Evolutionary conservation across 2,329 filamentous ascomycete genomes (phyloP), one percentile per base, ranked within the genome.

Genomic region (Fusarium chlamydosporum): DNA sequence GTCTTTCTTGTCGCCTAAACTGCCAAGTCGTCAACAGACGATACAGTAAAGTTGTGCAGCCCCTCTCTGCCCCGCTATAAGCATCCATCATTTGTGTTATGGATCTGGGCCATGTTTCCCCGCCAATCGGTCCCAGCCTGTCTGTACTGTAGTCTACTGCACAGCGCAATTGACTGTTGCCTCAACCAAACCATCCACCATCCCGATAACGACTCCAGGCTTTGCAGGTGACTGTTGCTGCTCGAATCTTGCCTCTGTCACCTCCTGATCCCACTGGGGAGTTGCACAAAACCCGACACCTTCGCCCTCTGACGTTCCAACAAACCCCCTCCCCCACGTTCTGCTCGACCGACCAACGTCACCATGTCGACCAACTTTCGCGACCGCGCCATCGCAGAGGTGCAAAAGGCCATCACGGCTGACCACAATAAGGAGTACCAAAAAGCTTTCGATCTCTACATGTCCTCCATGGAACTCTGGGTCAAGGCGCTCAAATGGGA

Each of bases 401-500:
- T 99, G 76, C 97, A 97, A 82, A 96, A 97, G 82, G 96, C 96
- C 73, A 98, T 99, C 83, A 94, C 97, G 79, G 90, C 92, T 75
- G 96, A 99, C 84, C 97, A 95, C 72, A 92, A 92, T 45, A 94
- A 93, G 78, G 93, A 98, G 79, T 99, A 99, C 82, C 94, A 97
- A 76, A 95, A 96, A 81, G 96, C 96, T 58, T 98, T 98, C 80
- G 92, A 97, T 78, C 87, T 92, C 68, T 99, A 99, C 88, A 97
- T 97, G 84, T 91, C 93, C 73, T 91, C 95, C 52, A 92, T 99
- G 74, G 95, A 99, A 82, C 89, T 98, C 61, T 99, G 98, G 85
- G 97, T 99, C 92, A 92, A 98, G 65, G 96, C 96, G 34, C 87
- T 99, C 64, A 99, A 99, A 85, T 99, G 95, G 95, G 96, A 99